Evolutionary conservation across 371 early-diverging fungal species (phyloP).

Genomic region (Apophysomyces elegans): DNA sequence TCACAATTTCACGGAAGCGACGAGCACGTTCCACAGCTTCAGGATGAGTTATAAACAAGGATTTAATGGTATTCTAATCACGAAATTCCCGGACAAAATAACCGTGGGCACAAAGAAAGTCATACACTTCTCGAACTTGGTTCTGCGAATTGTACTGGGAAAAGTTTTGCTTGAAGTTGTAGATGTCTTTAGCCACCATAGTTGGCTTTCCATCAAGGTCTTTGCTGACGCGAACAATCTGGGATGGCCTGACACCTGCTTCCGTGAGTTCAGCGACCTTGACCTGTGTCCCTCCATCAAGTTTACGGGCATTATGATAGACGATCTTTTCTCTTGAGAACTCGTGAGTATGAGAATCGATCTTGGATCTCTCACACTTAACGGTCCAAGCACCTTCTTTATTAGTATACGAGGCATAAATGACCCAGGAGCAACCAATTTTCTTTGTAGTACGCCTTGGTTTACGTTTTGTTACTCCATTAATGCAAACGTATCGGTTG

Average conservation of each 20-base stretch:
- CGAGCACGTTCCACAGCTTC: not conserved
- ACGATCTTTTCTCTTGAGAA: too few species aligned
- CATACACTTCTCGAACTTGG: not conserved
- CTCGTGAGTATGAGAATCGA: too few species aligned
- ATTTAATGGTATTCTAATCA: not conserved
- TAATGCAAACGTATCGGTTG: not conserved
- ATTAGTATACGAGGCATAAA: not conserved
- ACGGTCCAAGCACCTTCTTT: slow-evolving; percentile 5
- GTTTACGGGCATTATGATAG: too few species aligned
- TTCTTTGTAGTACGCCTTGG: slow-evolving; percentile 3
- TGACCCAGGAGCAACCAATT: not conserved
- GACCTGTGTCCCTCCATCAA: too few species aligned
- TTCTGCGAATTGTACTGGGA: too few species aligned
- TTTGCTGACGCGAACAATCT: too few species aligned
- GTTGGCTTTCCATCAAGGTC: too few species aligned
- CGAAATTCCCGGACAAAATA: not conserved
- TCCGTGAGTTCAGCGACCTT: too few species aligned
- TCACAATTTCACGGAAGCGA: slow-evolving; percentile 4
- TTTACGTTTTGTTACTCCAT: slow-evolving; percentile 1
- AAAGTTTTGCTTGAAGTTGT: not conserved
- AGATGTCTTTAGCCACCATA: slow-evolving; percentile 8
- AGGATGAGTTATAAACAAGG: not conserved
- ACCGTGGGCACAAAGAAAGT: not conserved
- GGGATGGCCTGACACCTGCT: too few species aligned
- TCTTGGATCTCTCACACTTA: too few species aligned